Base-by-base conservation (phyloP, 2,329 filamentous ascomycete genomes). In the Phyllosticta citrichinensis region DNA sequence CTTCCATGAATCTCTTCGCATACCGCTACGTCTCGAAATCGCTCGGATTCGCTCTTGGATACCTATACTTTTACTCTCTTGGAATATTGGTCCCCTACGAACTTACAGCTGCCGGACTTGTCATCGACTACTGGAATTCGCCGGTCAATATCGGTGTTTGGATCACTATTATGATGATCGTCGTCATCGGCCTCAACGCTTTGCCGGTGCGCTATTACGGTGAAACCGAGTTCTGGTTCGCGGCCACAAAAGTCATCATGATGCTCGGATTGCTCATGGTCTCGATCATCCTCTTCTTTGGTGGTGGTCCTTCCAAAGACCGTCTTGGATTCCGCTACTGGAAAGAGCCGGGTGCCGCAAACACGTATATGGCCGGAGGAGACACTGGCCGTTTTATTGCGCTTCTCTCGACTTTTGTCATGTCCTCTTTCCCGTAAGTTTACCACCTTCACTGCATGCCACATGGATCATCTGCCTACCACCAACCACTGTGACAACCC, bases 211-310 rank as follows among this genome's bases (percentile, higher is more conserved):
- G 70, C 10, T 77, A 76, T 65, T 82, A 82, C 65, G 80, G 80
- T 24, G 80, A 82, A 66, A 72, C 78, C 4, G 80, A 82, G 66
- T 81, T 82, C 66, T 81, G 78, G 77, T 81, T 81, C 65, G 75
- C 79, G 1, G 69, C 73, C 2, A 74, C 80, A 62, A 82, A 82
- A 64, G 76, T 82, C 57, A 71, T 81, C 56, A 79, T 79, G 19
- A 73, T 82, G 55, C 65, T 81, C 30, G 81, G 80, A 17, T 69
- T 83, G 6, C 67, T 83, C 12, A 67, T 83, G 24, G 67, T 83
- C 4, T 77, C 78, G 0, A 78, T 84, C 64, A 79, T 83, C 60
- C 74, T 83, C 33, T 81, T 83, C 72, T 80, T 77, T 71, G 81
- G 81, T n/a, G 81, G 81, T 14, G 80, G 80, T 0, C 81, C 81